These are phyloP conservation scores for Aphanomyces cochlioides DNA, from an alignment of 352 stramenopile genomes.

Conservation along the genomic window DNA sequence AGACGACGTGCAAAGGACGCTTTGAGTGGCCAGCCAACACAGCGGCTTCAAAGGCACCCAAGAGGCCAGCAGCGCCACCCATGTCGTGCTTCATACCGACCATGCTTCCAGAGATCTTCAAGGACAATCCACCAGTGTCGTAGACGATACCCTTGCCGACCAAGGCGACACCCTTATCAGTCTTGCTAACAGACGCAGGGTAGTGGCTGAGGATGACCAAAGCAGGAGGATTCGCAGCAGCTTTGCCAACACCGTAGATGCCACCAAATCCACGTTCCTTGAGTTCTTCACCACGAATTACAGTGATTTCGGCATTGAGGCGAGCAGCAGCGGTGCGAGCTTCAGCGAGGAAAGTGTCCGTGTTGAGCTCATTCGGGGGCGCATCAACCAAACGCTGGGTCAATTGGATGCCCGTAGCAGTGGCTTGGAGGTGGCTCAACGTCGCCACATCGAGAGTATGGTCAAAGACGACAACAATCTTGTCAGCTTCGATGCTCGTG, in stretches of 20 bases:
- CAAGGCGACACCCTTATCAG: slow-evolving; percentile 62
- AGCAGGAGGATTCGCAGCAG: slow-evolving; percentile 78
- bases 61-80: slow-evolving; percentile 72
- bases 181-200: slow-evolving; percentile 36
- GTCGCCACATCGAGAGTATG: slow-evolving; percentile 37
- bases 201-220: slow-evolving; percentile 89
- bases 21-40: slow-evolving; percentile 78
- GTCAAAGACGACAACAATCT: slow-evolving; percentile 53
- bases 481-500: slow-evolving; percentile 38
- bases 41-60: slow-evolving; percentile 72
- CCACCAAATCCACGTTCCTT: slow-evolving; percentile 86
- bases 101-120: slow-evolving; percentile 90
- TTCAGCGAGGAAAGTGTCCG: slow-evolving; percentile 83
- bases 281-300: slow-evolving; percentile 91
- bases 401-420: slow-evolving; percentile 81
- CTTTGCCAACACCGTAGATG: slow-evolving; percentile 91
- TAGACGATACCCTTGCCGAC: slow-evolving; percentile 97
- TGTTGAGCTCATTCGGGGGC: slow-evolving; percentile 88
- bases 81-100: slow-evolving; percentile 94
- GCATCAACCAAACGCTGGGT: slow-evolving; percentile 85
- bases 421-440: slow-evolving; percentile 47
- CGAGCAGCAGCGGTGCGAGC: slow-evolving; percentile 52
- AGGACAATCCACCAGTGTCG: slow-evolving; percentile 92
- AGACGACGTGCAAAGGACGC: slow-evolving; percentile 77
- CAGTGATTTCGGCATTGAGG: slow-evolving; percentile 55